Evolutionary conservation across 257 asterid species (phyloP).

Genomic region (Scutellaria minor): DNA sequence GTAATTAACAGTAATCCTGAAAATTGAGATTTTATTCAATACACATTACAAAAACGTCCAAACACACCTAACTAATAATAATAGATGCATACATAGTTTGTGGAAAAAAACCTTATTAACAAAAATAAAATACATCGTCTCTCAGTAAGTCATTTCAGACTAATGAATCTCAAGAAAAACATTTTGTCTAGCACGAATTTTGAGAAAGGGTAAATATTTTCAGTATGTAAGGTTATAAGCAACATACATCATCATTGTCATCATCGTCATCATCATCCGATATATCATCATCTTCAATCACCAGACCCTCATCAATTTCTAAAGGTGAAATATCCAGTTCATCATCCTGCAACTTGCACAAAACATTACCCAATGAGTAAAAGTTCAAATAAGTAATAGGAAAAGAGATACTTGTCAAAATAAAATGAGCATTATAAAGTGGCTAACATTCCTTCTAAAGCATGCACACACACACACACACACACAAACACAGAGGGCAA

Average conservation of each 20-base stretch:
- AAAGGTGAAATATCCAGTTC: constrained; percentile 83
- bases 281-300: constrained; percentile 94
- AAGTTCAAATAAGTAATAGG: background rate
- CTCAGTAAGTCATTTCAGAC: background rate
- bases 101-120: background rate
- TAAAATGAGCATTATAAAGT: constrained; percentile 2
- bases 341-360: constrained; percentile 72
- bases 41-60: background rate
- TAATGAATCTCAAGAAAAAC: constrained; percentile 8
- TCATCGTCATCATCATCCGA: constrained; percentile 80
- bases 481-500: background rate
- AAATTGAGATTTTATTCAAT: background rate
- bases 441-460: background rate
- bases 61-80: background rate
- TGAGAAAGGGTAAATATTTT: background rate
- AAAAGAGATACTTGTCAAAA: background rate
- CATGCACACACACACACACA: background rate
- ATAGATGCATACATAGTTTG: background rate
- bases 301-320: constrained; percentile 86
- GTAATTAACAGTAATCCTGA: constrained; percentile 1
- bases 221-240: constrained; percentile 8
- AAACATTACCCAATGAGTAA: background rate
- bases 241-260: constrained; percentile 79
- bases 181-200: constrained; percentile 6
- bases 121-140: background rate